Percentiles rank a stretch among this genome's conserved stretches.
These are phyloP conservation scores for Penicillium frequentans DNA, from an alignment of 2,329 filamentous ascomycete species.

Conservation along the genomic window DNA sequence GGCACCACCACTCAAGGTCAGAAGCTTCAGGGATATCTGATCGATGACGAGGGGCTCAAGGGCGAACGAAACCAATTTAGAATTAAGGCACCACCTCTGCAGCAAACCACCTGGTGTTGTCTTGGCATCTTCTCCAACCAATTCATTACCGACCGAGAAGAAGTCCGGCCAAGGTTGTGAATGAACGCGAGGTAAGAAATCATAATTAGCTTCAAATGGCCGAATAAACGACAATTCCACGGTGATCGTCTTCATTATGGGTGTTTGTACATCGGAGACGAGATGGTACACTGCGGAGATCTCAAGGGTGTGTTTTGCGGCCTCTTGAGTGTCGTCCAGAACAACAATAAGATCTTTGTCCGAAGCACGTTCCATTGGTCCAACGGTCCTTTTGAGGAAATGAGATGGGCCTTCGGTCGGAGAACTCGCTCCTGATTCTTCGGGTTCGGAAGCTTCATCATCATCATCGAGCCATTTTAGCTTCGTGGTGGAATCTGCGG, in stretches of 20 bases:
- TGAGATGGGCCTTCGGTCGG: constrained; percentile 30
- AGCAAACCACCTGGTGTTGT: constrained; percentile 61
- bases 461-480: constrained; percentile 49
- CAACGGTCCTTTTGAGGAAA: constrained; percentile 35
- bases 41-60: constrained; percentile 61
- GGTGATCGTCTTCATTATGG: constrained; percentile 71
- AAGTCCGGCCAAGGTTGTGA: constrained; percentile 81
- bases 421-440: constrained; percentile 24
- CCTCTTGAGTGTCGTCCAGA: constrained; percentile 51
- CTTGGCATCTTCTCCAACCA: constrained; percentile 27
- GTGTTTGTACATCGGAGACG: constrained; percentile 74
- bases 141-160: constrained; percentile 62
- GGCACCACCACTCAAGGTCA: constrained; percentile 63
- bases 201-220: constrained; percentile 90
- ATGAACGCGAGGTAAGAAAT: constrained; percentile 78
- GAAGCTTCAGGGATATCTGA: constrained; percentile 63
- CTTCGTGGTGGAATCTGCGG: constrained; percentile 46
- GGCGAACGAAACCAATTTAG: constrained; percentile 73
- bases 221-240: constrained; percentile 72
- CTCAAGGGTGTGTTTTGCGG: constrained; percentile 66
- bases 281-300: constrained; percentile 77
- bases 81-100: constrained; percentile 78
- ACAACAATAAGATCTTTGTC: constrained; percentile 42
- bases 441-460: constrained; percentile 11
- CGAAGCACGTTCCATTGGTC: constrained; percentile 34